A percentile compares a stretch with the other conserved stretches of the same genome.
phyloP scores from a whole-genome alignment of 163 green algal species.

The Botryococcus braunii region DNA sequence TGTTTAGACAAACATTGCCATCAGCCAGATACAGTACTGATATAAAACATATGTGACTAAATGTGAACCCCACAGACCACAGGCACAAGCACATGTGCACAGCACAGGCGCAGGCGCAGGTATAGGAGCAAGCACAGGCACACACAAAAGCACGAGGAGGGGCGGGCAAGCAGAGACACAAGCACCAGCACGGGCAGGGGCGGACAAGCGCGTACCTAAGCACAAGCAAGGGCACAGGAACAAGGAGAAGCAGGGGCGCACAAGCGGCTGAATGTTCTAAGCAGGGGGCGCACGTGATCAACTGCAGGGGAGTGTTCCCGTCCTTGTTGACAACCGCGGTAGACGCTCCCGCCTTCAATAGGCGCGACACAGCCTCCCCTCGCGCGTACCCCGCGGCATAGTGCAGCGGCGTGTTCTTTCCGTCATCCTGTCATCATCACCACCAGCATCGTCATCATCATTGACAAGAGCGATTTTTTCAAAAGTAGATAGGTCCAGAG shows the following conservation, averaged over 20 bases:
- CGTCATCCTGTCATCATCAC: constrained; percentile 44
- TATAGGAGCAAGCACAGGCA: not conserved
- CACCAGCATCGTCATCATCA: no score
- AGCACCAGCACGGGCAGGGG: not conserved
- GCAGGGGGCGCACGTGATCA: constrained; percentile 15
- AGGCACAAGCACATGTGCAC: no score
- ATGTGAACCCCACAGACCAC: no score
- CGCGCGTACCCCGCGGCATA: constrained; percentile 68
- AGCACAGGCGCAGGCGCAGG: not conserved
- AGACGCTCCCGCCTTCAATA: constrained; percentile 19
- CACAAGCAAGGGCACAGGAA: not conserved
- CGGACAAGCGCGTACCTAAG: not conserved
- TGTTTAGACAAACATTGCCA: no score
- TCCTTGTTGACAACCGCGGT: constrained; percentile 3
- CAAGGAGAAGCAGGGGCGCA: not conserved
- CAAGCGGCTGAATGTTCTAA: not conserved
- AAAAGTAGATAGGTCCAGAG: no score
- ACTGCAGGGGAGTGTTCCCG: constrained; percentile 17
- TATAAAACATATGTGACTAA: no score
- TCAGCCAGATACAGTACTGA: no score
- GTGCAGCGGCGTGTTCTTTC: constrained; percentile 71
- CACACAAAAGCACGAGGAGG: not conserved
- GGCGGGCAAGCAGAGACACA: not conserved
- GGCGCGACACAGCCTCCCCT: constrained; percentile 4
- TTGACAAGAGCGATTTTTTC: no score